Conservation (phyloP, 148 eudicot species). For the Cornus kousa region DNA sequence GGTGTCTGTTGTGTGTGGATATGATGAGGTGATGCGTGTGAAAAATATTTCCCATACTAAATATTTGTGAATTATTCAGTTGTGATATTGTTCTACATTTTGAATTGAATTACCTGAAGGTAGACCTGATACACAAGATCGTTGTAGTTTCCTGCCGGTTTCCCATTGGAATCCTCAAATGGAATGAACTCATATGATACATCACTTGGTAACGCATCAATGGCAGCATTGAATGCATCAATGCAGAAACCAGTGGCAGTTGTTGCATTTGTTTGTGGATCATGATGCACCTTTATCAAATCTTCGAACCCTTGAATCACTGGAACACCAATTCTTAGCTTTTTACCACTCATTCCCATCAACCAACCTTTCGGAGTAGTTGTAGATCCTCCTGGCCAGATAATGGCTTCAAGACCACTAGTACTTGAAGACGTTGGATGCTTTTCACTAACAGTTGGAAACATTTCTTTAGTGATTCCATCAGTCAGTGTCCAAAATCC, state of each 20-base stretch:
- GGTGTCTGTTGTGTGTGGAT: too few relatives aligned
- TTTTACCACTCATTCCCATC: constrained; percentile 13
- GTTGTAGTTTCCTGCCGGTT: background rate
- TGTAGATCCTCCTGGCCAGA: constrained; percentile 30
- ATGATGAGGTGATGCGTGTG: too few relatives aligned
- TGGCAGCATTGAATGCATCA: constrained; percentile 27
- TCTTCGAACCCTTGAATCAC: background rate
- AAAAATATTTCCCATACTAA: background rate
- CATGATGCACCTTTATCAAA: constrained; percentile 6
- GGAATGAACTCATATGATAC: constrained; percentile 17
- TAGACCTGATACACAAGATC: constrained; percentile 26
- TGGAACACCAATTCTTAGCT: constrained; percentile 13
- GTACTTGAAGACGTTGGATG: too few relatives aligned
- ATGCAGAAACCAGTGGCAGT: constrained; percentile 14
- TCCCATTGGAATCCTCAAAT: constrained; percentile 3
- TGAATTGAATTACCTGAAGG: constrained; percentile 15
- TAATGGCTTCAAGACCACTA: constrained; percentile 11
- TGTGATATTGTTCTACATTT: too few relatives aligned
- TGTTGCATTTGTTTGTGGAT: constrained; percentile 11
- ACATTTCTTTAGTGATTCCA: constrained; percentile 5
- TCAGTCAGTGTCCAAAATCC: constrained; percentile 19
- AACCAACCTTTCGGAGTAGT: constrained; percentile 17
- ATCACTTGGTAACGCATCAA: constrained; percentile 7
- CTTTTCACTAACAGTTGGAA: background rate
- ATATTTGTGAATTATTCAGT: too few relatives aligned